A percentile compares a stretch with the other conserved stretches of the same genome.
These are phyloP conservation scores for Epipyxis sp. DNA, from an alignment of 108 stramenopile genomes.

Conservation along the genomic window DNA sequence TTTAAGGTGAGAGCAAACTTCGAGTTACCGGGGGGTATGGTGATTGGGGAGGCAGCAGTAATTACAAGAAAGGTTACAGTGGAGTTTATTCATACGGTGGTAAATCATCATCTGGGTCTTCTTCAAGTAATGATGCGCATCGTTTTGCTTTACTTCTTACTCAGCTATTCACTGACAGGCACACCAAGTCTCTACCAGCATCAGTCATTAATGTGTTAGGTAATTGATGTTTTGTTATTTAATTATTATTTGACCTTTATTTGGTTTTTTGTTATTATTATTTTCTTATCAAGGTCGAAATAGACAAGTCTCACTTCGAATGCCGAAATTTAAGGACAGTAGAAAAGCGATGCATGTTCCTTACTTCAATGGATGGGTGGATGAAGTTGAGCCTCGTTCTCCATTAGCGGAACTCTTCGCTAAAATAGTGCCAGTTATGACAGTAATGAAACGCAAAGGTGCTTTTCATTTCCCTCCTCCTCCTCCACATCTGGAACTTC, in stretches of 20 bases:
- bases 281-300: too few species aligned
- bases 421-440: constrained; percentile 29
- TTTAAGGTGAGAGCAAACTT: too few species aligned
- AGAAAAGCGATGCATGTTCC: constrained; percentile 18
- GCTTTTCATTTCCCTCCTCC: constrained; percentile 39
- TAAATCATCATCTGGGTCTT: neutral
- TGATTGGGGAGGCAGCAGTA: constrained; percentile 12
- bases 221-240: too few species aligned
- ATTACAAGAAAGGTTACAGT: too few species aligned
- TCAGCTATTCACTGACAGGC: constrained; percentile 38
- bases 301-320: constrained; percentile 36
- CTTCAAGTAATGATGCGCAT: constrained; percentile 40
- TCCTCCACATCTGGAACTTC: constrained; percentile 29
- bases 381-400: constrained; percentile 24
- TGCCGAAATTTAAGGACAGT: constrained; percentile 40
- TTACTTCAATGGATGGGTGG: constrained; percentile 40
- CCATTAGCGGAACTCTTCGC: constrained; percentile 30
- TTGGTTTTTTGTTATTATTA: too few species aligned
- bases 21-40: constrained; percentile 15
- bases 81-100: neutral
- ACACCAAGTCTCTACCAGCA: constrained; percentile 38
- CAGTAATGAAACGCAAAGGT: constrained; percentile 32
- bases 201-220: constrained; percentile 40
- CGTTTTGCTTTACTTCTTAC: constrained; percentile 35
- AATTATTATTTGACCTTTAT: too few species aligned